These are phyloP conservation scores for Tremellales sp. DNA, from an alignment of 1,284 basidiomycete genomes.

Conservation along the genomic window DNA sequence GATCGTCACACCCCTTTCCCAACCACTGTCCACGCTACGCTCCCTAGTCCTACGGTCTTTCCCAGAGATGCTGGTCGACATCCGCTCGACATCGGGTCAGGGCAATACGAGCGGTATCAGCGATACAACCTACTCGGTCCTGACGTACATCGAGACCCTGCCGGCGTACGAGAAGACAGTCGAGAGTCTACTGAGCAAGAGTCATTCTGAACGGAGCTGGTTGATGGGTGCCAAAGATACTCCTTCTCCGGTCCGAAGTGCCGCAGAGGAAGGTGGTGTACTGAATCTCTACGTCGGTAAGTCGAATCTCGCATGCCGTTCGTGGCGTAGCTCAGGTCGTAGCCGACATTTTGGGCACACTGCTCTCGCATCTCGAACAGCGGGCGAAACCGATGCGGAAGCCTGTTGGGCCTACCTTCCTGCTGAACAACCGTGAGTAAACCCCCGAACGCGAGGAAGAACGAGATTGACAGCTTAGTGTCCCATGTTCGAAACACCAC, in stretches of 20 bases:
- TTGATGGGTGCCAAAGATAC: slow-evolving; percentile 47
- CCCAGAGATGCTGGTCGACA: slow-evolving; percentile 46
- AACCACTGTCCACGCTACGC: slow-evolving; percentile 26
- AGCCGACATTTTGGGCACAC: slow-evolving; percentile 45
- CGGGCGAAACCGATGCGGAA: slow-evolving; percentile 33
- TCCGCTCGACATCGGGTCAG: slow-evolving; percentile 22
- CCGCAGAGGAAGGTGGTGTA: slow-evolving; percentile 40
- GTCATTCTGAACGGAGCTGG: slow-evolving; percentile 47
- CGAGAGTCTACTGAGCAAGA: slow-evolving; percentile 32
- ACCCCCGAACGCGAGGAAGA: neutral
- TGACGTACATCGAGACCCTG: slow-evolving; percentile 43
- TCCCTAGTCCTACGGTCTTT: slow-evolving; percentile 39
- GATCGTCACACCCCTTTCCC: slow-evolving; percentile 14
- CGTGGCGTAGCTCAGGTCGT: neutral
- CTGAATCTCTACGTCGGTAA: slow-evolving; percentile 45
- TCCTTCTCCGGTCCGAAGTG: slow-evolving; percentile 29
- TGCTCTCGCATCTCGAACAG: slow-evolving; percentile 35
- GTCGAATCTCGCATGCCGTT: neutral
- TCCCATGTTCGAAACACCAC: slow-evolving; percentile 47
- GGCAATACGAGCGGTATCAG: slow-evolving; percentile 24
- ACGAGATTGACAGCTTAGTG: no score
- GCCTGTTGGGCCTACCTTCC: slow-evolving; percentile 36
- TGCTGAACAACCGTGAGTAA: slow-evolving; percentile 47
- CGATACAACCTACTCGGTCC: slow-evolving; percentile 39
- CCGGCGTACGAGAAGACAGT: slow-evolving; percentile 36